Evolutionary conservation across 768 basidiomycete species (phyloP).

Genomic region (Boletus rubescentipes): DNA sequence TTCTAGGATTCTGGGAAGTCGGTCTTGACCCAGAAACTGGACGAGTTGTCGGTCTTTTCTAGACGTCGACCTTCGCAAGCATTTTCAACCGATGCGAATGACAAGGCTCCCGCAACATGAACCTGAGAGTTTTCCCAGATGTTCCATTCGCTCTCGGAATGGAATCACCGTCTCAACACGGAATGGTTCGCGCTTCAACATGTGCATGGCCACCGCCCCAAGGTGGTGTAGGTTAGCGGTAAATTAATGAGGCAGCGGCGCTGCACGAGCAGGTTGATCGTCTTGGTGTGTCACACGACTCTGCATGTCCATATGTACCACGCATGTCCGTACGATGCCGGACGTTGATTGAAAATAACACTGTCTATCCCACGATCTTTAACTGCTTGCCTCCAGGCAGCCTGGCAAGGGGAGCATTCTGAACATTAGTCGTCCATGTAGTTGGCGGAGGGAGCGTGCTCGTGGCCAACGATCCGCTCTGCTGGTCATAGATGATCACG

Average conservation of each 20-base stretch:
- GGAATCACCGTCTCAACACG: slow-evolving; percentile 38
- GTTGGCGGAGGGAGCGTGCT: slow-evolving; percentile 5
- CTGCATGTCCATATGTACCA: slow-evolving; percentile 12
- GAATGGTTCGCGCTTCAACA: slow-evolving; percentile 42
- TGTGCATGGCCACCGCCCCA: slow-evolving; percentile 24
- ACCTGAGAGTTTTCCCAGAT: slow-evolving; percentile 21
- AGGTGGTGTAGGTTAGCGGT: slow-evolving; percentile 18
- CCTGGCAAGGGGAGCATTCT: slow-evolving; percentile 21
- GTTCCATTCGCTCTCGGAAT: slow-evolving; percentile 12
- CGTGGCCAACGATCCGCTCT: slow-evolving; percentile 50
- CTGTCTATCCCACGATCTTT: not conserved
- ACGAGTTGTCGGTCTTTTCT: slow-evolving; percentile 85
- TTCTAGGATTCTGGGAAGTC: slow-evolving; percentile 84
- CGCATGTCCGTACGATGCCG: slow-evolving; percentile 1
- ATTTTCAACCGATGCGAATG: slow-evolving; percentile 21
- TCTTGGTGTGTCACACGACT: not conserved
- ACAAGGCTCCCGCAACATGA: not conserved
- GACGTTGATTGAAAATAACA: not conserved
- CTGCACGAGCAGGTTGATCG: not conserved
- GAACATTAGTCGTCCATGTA: not conserved
- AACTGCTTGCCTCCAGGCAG: slow-evolving; percentile 36
- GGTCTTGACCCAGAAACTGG: slow-evolving; percentile 78
- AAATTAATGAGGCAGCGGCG: slow-evolving; percentile 3
- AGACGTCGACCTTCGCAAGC: slow-evolving; percentile 6
- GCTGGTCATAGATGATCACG: slow-evolving; percentile 57